Evolutionary conservation across 1,284 basidiomycete species (phyloP).

Genomic region (Flammula alnicola): DNA sequence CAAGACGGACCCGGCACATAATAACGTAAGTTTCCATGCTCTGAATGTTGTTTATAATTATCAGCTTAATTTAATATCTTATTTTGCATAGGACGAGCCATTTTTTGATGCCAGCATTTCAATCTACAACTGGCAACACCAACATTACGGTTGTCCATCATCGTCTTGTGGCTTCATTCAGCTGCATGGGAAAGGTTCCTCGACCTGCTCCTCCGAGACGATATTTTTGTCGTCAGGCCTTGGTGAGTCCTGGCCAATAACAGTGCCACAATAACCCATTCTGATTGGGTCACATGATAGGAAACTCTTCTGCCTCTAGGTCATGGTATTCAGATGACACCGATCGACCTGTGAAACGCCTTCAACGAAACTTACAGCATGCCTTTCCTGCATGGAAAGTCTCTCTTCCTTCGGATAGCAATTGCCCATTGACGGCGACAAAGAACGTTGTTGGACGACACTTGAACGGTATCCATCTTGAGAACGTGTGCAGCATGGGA

Average conservation of each 20-base stretch:
- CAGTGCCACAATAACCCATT: not conserved
- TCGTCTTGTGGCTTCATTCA: constrained; percentile 47
- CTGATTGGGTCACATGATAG: constrained; percentile 13
- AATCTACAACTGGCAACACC: constrained; percentile 43
- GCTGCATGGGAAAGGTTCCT: constrained; percentile 45
- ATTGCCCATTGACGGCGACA: constrained; percentile 45
- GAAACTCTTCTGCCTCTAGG: constrained; percentile 22
- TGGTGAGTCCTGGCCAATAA: constrained; percentile 29
- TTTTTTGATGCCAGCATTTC: constrained; percentile 42
- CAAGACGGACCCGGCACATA: constrained; percentile 48
- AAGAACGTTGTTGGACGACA: constrained; percentile 48
- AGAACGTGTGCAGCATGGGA: constrained; percentile 35
- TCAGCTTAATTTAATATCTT: not conserved
- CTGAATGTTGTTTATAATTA: not conserved
- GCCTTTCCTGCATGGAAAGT: constrained; percentile 40
- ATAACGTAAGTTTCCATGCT: constrained; percentile 33
- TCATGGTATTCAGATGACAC: constrained; percentile 35
- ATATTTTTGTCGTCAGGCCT: constrained; percentile 50
- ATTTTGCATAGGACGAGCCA: constrained; percentile 33
- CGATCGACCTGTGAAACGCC: constrained; percentile 40
- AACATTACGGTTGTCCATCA: constrained; percentile 39
- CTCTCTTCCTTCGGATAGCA: constrained; percentile 43
- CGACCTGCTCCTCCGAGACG: constrained; percentile 40
- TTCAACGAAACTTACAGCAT: constrained; percentile 33
- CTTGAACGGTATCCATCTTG: constrained; percentile 39